Base-by-base conservation (phyloP, 1,284 basidiomycete species). In the Heliocybe sulcata region DNA sequence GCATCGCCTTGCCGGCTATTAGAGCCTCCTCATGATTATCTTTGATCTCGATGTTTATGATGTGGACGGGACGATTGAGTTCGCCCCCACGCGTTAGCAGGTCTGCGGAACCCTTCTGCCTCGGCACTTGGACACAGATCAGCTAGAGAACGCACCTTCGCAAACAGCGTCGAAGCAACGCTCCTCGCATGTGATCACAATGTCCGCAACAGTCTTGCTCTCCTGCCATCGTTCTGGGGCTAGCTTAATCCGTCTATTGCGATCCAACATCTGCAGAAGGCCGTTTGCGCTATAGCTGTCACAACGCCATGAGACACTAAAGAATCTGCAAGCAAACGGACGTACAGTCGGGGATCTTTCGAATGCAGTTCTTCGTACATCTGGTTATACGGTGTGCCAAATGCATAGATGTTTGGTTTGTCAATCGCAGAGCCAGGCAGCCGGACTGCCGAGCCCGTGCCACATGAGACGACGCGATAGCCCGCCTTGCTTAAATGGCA, bases 161-260 rank as follows among this genome's bases (percentile, higher is more conserved):
- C 96, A 98, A 19, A 99, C 97, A 2, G 94, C 90, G 67, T 99
- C 97, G 70, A 94, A 99, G 71, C 97, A 99, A 56, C 96, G 82
- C 71, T 99, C 97, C 73, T 99, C 97, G 70, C 97, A 99, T 2
- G 97, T 99, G 62, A 99, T 97, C 14, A 99, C 96, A 14, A 99
- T 81, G 67, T 99, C 97, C 4, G 92, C 92, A 11, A 93, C 77
- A 1, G 86, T 85, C 64, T 77, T 88, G 55, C 82, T 88, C 54
- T 98, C 95, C 64, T 99, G 96, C 94, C 95, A 99, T 60, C 94
- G 82, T 68, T 99, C 94, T 33, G 97, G 97, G 8, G 96, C 95
- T 2, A 78, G 69, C 69, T 99, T 99, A 58, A 99, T 82, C 57
- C 85, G 83, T 57, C 97, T 77, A 75, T 99, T 99, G 42, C 97